Evolutionary conservation across 176 grass and related monocot genomes (phyloP).

Genomic region (Dactylis glomerata): DNA sequence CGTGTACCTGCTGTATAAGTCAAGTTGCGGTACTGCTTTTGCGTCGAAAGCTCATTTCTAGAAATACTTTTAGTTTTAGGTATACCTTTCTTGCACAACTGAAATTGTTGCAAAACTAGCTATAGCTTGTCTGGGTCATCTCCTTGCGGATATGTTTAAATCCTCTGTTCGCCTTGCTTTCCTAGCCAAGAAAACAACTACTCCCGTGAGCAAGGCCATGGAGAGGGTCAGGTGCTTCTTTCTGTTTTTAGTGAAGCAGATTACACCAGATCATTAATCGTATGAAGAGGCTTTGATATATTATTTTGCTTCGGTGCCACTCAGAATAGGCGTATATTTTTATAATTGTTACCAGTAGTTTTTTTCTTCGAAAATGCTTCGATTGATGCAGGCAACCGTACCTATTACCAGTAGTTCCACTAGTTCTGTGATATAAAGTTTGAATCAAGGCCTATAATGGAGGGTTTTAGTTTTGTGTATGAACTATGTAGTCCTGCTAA

Average conservation of each 20-base stretch:
- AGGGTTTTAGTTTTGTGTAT: not conserved
- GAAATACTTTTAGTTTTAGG: slow-evolving; percentile 17
- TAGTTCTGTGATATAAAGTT: not conserved
- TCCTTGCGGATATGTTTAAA: not conserved
- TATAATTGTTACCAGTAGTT: not conserved
- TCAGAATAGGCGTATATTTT: not conserved
- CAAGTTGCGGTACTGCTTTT: not conserved
- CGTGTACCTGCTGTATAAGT: not conserved
- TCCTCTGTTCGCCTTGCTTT: not conserved
- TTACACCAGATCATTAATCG: not conserved
- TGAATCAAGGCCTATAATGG: not conserved
- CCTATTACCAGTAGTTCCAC: not conserved
- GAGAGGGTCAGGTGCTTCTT: not conserved
- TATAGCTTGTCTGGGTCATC: not conserved
- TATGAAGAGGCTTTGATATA: not conserved
- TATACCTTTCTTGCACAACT: slow-evolving; percentile 18
- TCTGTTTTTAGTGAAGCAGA: not conserved
- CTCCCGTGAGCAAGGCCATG: not conserved
- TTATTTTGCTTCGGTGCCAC: not conserved
- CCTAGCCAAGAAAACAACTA: not conserved
- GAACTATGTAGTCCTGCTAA: not conserved
- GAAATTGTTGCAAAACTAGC: not conserved
- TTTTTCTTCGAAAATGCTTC: not conserved
- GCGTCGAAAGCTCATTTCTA: not conserved
- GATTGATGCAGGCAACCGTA: not conserved